Conservation (phyloP, 1,284 basidiomycete genomes). For the Xanthoconium separans region DNA sequence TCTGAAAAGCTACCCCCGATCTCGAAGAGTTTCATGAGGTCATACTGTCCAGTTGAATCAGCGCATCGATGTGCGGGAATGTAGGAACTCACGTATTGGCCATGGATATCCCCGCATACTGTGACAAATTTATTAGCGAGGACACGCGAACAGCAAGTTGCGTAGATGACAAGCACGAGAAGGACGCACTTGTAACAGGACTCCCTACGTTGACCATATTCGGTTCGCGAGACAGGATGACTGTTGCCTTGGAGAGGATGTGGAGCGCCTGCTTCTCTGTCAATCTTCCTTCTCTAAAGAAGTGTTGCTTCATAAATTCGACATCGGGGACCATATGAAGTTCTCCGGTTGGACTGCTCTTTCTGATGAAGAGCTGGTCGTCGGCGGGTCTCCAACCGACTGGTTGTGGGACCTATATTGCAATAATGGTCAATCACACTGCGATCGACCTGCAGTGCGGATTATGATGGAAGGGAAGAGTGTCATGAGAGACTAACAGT, state of each 20-base stretch:
- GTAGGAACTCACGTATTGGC: slow-evolving; percentile 83
- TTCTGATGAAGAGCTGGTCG: slow-evolving; percentile 31
- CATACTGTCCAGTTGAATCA: slow-evolving; percentile 60
- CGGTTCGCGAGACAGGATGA: slow-evolving; percentile 76
- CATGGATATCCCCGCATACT: slow-evolving; percentile 98
- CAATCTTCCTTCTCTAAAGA: slow-evolving; percentile 87
- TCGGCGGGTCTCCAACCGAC: slow-evolving; percentile 21
- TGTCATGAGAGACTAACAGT: slow-evolving; percentile 29
- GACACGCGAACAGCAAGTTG: slow-evolving; percentile 12
- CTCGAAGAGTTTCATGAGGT: slow-evolving; percentile 98
- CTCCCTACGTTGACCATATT: slow-evolving; percentile 91
- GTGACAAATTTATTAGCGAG: not conserved
- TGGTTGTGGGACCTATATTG: slow-evolving; percentile 27
- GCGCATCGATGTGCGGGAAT: slow-evolving; percentile 3
- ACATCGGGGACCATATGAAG: slow-evolving; percentile 60
- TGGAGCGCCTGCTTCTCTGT: slow-evolving; percentile 87
- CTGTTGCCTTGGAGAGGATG: slow-evolving; percentile 80
- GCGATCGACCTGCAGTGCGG: slow-evolving; percentile 21
- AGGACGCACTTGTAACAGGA: slow-evolving; percentile 84
- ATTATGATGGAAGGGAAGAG: slow-evolving; percentile 5
- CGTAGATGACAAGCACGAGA: slow-evolving; percentile 1
- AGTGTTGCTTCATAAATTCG: slow-evolving; percentile 89
- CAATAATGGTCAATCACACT: slow-evolving; percentile 23
- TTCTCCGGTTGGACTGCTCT: slow-evolving; percentile 30
- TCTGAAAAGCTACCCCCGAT: slow-evolving; percentile 86